Evolutionary conservation across 202 grass and related monocot species (phyloP).

Genomic region (Hordeum pubiflorum): DNA sequence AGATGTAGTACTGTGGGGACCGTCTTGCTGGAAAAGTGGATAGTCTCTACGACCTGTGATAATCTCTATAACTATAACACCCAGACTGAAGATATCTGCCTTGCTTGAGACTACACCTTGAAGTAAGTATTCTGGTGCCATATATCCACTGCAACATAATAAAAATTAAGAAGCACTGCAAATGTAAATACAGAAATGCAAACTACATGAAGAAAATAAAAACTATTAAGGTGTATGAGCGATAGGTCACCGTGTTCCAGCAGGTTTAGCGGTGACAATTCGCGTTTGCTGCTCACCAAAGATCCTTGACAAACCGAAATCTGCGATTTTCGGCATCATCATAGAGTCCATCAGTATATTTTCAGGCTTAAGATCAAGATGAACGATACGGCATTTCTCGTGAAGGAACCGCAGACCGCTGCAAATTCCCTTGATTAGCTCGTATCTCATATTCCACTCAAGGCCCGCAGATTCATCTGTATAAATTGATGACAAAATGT

Average conservation of each 20-base stretch:
- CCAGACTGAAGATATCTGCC: background rate
- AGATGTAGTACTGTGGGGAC: background rate
- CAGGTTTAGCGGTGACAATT: background rate
- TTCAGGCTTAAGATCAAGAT: background rate
- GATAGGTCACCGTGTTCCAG: background rate
- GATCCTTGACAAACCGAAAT: background rate
- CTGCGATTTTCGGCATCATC: background rate
- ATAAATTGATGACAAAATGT: background rate
- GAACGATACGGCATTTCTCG: background rate
- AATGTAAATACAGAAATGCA: background rate
- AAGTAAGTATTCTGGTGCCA: background rate
- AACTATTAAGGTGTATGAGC: accelerated
- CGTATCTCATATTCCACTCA: background rate
- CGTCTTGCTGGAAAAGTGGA: background rate
- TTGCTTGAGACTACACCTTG: background rate
- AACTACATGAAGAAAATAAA: background rate
- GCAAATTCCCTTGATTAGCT: background rate
- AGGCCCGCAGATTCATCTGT: background rate
- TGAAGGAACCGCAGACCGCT: background rate
- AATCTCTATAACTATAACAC: background rate
- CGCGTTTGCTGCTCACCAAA: background rate
- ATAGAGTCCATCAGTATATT: background rate
- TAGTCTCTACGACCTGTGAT: background rate
- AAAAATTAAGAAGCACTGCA: background rate
- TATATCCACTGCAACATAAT: background rate